phyloP scores from a whole-genome alignment of 73 alveolate species.

The Paramecium pentaurelia region DNA sequence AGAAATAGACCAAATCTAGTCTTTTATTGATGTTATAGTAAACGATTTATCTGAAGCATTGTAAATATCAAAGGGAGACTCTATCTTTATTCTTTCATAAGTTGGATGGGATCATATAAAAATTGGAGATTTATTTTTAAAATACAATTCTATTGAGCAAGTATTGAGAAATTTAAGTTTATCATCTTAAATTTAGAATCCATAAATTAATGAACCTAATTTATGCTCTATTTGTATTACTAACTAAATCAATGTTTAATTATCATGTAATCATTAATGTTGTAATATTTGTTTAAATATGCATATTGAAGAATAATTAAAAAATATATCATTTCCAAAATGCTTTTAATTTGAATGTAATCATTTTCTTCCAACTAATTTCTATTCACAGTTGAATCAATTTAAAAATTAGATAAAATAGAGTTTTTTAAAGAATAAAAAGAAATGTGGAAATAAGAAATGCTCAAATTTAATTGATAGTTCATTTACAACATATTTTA shows the following conservation, averaged over 20 bases:
- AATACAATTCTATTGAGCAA: background rate
- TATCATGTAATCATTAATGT: background rate
- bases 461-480: background rate
- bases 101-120: background rate
- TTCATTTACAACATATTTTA: background rate
- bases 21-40: background rate
- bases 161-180: background rate
- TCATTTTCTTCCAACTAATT: background rate
- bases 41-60: background rate
- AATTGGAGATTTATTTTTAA: background rate
- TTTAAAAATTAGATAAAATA: background rate
- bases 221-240: background rate
- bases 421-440: background rate
- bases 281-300: background rate
- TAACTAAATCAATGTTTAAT: background rate
- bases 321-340: background rate
- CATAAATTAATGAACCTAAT: background rate
- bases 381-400: background rate
- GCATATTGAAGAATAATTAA: background rate
- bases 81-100: background rate
- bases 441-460: background rate
- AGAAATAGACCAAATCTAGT: background rate
- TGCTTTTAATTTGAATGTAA: background rate
- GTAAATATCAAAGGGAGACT: background rate
- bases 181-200: background rate